A percentile compares a stretch with the other conserved stretches of the same genome.
Evolutionary conservation across 2,329 filamentous ascomycete species (phyloP).

Genomic region (Cryphonectria japonica): DNA sequence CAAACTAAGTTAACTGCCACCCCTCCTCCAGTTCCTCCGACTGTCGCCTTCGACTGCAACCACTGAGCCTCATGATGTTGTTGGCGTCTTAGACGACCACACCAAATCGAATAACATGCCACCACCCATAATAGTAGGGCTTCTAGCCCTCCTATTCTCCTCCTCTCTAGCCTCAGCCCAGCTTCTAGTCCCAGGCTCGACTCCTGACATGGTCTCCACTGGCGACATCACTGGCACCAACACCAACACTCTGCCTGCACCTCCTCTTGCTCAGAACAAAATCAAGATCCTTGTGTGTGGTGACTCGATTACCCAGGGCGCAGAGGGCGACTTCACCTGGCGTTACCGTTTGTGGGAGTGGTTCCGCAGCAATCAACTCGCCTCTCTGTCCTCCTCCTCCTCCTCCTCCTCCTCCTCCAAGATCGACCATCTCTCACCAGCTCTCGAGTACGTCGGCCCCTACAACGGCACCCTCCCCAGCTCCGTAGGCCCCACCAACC

Average conservation of each 20-base stretch:
- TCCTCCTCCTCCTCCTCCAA: too few relatives aligned
- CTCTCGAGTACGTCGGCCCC: constrained; percentile 40
- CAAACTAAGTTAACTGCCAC: too few relatives aligned
- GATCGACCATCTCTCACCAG: not conserved
- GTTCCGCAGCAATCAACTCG: constrained; percentile 36
- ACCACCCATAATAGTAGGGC: not conserved
- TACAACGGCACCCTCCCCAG: constrained; percentile 39
- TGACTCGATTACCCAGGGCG: constrained; percentile 45
- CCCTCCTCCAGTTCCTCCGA: too few relatives aligned
- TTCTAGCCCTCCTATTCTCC: not conserved
- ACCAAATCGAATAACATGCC: not conserved
- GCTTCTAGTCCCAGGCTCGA: constrained; percentile 1
- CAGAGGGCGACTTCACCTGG: constrained; percentile 48
- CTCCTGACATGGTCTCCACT: not conserved
- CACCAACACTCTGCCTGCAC: not conserved
- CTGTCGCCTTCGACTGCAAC: too few relatives aligned
- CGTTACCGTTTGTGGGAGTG: constrained; percentile 47
- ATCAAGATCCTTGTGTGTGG: constrained; percentile 41
- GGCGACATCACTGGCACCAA: not conserved
- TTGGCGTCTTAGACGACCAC: too few relatives aligned
- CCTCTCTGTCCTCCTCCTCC: constrained; percentile 7
- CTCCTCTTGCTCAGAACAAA: not conserved
- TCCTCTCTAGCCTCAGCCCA: not conserved
- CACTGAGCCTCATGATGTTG: too few relatives aligned
- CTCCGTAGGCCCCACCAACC: not conserved